phyloP scores from a whole-genome alignment of 441 rosid species.

The Erysimum cheiri region DNA sequence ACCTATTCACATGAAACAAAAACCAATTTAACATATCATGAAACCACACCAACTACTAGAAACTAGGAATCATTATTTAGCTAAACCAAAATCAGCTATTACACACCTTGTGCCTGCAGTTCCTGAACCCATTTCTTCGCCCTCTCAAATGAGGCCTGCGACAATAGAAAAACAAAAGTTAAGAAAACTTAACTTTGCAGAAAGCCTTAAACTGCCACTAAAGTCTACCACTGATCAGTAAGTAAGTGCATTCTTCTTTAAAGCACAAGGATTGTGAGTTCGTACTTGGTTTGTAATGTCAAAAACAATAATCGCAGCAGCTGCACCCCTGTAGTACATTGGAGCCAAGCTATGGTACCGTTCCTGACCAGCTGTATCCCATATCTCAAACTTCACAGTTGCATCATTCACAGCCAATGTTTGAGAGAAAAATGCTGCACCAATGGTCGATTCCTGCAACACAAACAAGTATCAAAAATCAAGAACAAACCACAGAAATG shows the following conservation, averaged over 20 bases:
- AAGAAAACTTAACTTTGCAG: conserved; percentile 7
- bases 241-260: neutral
- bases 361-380: conserved; percentile 99
- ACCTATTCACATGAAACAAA: conserved; percentile 48
- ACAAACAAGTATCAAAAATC: conserved; percentile 16
- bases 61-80: conserved; percentile 13
- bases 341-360: conserved; percentile 99
- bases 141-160: conserved; percentile 87
- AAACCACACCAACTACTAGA: neutral
- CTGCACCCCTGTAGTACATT: conserved; percentile 98
- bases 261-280: neutral
- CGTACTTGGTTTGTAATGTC: conserved; percentile 91
- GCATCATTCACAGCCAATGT: conserved; percentile 94
- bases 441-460: conserved; percentile 94
- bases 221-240: neutral
- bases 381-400: conserved; percentile 97
- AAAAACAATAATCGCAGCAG: conserved; percentile 89
- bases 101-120: conserved; percentile 91
- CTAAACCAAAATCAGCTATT: conserved; percentile 1
- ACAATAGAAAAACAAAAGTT: conserved; percentile 22
- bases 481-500: neutral
- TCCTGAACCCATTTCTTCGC: conserved; percentile 99
- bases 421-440: conserved; percentile 97
- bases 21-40: conserved; percentile 1
- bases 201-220: neutral